Base-by-base conservation (phyloP, 805 yeast species). In the Barnettozyma sp. region DNA sequence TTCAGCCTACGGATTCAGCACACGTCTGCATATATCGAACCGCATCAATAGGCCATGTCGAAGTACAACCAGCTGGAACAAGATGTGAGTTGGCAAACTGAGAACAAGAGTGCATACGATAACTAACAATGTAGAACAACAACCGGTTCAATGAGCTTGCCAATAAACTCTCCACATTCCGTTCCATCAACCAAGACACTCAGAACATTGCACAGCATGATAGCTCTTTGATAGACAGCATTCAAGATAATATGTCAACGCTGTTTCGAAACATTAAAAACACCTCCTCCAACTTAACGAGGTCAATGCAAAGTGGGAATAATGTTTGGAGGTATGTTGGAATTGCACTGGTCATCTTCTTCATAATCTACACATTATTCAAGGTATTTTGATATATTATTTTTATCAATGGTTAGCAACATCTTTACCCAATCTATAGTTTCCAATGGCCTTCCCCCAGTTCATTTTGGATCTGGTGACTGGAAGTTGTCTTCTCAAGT, bases 361-460 rank as follows among this genome's bases (percentile, higher is more conserved):
- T 80, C 46, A 60, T 80, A 13, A 33, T 79, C 20, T 82, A 76
- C 62, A 65, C 76, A 33, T 49, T 80, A 38, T 60, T 62, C 46
- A 75, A 71, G 46, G 58, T 75, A 31, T 56, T 76, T 17, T 48
- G 25, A 18, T 22, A 9, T 12, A 9, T 12, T 9, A 9, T 20
- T 5, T 19, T 26, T 19, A 26, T 36, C 27, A 40, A 33, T 40
- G 34, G 34, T 52, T 62, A 50, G 68, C 79, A 22, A 79, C 87
- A 54, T 82, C 88, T 45, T 77, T 78, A 13, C 97, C 97, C 29
- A 90, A 65, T 52, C 85, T 75, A 62, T 88, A 88, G 55, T 79
- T 83, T 13, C 94, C 94, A 48, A 86, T 84, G 9, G 96, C 85
- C 53, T 76, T 83, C 21, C 95, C 96, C 98, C 98, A 90, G 56